These are phyloP conservation scores for Meyerozyma carpophila DNA, from an alignment of 1,139 yeast genomes.

Conservation along the genomic window DNA sequence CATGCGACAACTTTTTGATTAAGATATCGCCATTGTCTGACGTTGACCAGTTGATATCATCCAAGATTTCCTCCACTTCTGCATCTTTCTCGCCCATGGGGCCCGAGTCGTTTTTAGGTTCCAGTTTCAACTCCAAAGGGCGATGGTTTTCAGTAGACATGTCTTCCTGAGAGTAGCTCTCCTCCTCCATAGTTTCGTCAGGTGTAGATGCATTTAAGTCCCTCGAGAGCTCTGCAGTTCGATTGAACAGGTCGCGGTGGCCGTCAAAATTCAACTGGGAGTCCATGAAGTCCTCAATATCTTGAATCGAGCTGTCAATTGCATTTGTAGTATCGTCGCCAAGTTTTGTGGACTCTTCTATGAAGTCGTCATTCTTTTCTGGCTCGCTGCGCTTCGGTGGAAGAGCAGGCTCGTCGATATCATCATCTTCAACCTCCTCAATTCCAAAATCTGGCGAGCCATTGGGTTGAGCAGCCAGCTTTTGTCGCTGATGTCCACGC, in stretches of 20 bases:
- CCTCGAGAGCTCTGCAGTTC: not conserved
- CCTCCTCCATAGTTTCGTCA: not conserved
- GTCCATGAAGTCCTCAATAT: slow-evolving; percentile 38
- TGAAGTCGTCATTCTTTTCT: slow-evolving; percentile 5
- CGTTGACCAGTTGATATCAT: slow-evolving; percentile 70
- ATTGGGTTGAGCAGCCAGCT: not conserved
- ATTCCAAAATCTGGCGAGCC: slow-evolving; percentile 32
- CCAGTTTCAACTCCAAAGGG: not conserved
- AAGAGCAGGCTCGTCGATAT: slow-evolving; percentile 5
- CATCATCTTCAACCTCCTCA: slow-evolving; percentile 30
- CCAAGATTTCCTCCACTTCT: slow-evolving; percentile 62
- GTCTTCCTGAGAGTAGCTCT: not conserved
- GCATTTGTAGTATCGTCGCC: slow-evolving; percentile 8
- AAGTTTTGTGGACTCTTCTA: slow-evolving; percentile 17
- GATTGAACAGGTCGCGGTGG: not conserved
- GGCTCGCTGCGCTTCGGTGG: slow-evolving; percentile 3
- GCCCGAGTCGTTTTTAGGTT: slow-evolving; percentile 2
- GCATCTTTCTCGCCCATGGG: slow-evolving; percentile 28
- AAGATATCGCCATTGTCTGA: slow-evolving; percentile 57
- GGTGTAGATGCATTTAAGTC: not conserved
- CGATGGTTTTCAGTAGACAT: not conserved
- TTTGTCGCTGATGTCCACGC: slow-evolving; percentile 1
- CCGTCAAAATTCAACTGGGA: slow-evolving; percentile 20
- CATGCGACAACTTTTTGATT: slow-evolving; percentile 47
- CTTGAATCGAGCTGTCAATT: slow-evolving; percentile 35